phyloP scores from a whole-genome alignment of 2,329 filamentous ascomycete genomes.

The Sphaerulina populicola region DNA sequence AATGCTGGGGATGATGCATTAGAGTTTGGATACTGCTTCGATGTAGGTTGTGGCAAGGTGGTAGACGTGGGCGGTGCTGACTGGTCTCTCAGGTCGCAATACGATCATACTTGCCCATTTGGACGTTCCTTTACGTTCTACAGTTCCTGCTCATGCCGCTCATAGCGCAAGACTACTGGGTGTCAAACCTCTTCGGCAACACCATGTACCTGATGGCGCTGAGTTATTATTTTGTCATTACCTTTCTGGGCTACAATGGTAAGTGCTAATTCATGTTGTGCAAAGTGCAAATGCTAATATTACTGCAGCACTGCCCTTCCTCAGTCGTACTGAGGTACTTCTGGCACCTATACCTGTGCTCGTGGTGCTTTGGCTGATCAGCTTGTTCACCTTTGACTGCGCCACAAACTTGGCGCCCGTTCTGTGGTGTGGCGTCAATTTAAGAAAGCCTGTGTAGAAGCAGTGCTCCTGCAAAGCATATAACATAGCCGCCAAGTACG shows the following conservation, averaged over 20 bases:
- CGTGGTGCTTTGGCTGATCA: conserved; percentile 50
- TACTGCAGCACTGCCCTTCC: conserved; percentile 51
- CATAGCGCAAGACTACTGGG: conserved; percentile 47
- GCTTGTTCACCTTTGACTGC: conserved; percentile 46
- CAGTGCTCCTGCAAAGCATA: neutral
- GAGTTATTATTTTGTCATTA: conserved; percentile 60
- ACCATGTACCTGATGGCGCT: conserved; percentile 58
- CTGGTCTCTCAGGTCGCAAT: conserved; percentile 40
- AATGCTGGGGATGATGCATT: conserved; percentile 43
- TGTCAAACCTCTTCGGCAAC: conserved; percentile 55
- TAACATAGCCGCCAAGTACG: neutral
- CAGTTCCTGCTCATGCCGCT: conserved; percentile 61
- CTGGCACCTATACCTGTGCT: conserved; percentile 54
- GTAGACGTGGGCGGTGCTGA: conserved; percentile 36
- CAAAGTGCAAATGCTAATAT: conserved; percentile 11
- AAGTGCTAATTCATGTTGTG: conserved; percentile 10
- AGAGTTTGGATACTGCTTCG: conserved; percentile 65
- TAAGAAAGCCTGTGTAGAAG: conserved; percentile 37
- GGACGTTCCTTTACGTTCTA: conserved; percentile 58
- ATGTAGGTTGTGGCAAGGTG: conserved; percentile 41
- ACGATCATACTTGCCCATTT: conserved; percentile 59
- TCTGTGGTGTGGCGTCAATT: conserved; percentile 42
- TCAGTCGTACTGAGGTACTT: conserved; percentile 59
- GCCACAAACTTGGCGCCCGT: conserved; percentile 45
- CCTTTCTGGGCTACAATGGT: conserved; percentile 60